Base-by-base conservation (phyloP, 2,329 filamentous ascomycete species). In the Microcyclospora pomicola region DNA sequence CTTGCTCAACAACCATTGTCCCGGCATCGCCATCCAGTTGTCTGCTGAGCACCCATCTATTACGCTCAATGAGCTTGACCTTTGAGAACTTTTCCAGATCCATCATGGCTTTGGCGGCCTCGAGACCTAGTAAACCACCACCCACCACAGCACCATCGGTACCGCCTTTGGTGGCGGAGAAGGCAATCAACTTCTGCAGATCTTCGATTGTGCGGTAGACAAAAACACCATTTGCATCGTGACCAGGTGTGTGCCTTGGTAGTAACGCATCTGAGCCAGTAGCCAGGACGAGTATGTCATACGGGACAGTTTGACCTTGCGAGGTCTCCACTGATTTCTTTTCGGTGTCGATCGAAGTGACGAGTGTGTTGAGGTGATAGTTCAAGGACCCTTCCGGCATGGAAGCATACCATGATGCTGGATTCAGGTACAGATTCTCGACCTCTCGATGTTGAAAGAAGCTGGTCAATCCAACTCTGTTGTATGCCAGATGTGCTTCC, bases 91-190 rank as follows among this genome's bases (percentile, higher is more conserved):
- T 73, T 49, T 82, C 71, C 7, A 94, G 65, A 53, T 93, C 85
- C 65, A 87, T 79, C 82, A 94, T 86, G 2, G 86, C 86, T 52
- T 93, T 91, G 27, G 84, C 86, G 2, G 86, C 86, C 62, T 94
- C 86, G 0, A 95, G 71, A 1, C 86, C 86, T 0, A 94, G 68
- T 15, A 95, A 60, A 1, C 86, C 86, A 37, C 86, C 86, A 15
- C 86, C 86, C 3, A 94, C 82, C 0, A 91, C 84, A 4, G 77
- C 72, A 0, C 82, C 85, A 2, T 72, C 72, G 2, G 77, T 75
- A 4, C 75, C 82, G 48, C 76, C 80, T 38, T 75, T 73, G 9
- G 67, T 64, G 1, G 73, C 68, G 0, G 83, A 75, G 53, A 81
- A 93, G 1, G 69, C 65, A 40, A 94, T 92, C 3, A 94, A 70